Evolutionary conservation across 345 rosid species (phyloP).

Genomic region (Salix viminalis): DNA sequence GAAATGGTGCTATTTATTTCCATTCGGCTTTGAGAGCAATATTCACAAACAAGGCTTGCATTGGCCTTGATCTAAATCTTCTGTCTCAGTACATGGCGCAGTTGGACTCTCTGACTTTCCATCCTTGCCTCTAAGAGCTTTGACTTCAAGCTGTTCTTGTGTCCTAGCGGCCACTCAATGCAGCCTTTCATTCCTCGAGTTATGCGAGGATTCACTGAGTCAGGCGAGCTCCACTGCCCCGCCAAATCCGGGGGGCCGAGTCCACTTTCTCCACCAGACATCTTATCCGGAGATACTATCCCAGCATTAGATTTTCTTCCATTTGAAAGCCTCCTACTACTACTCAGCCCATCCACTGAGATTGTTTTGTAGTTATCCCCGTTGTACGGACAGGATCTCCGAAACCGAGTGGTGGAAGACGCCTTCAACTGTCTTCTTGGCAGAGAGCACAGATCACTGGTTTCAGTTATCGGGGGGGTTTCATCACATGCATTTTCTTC

Average conservation of each 20-base stretch:
- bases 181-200: slow-evolving; percentile 90
- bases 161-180: slow-evolving; percentile 93
- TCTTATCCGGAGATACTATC: slow-evolving; percentile 54
- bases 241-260: slow-evolving; percentile 52
- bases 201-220: slow-evolving; percentile 59
- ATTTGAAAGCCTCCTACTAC: slow-evolving; percentile 55
- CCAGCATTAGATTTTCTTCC: slow-evolving; percentile 65
- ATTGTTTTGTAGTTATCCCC: slow-evolving; percentile 62
- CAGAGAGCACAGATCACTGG: slow-evolving; percentile 55
- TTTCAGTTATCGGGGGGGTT: slow-evolving; percentile 54
- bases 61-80: slow-evolving; percentile 49
- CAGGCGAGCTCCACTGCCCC: slow-evolving; percentile 87
- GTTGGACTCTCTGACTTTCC: slow-evolving; percentile 76
- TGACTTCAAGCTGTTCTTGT: slow-evolving; percentile 82
- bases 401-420: slow-evolving; percentile 70
- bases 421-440: slow-evolving; percentile 50
- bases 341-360: slow-evolving; percentile 59
- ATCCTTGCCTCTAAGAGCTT: slow-evolving; percentile 87
- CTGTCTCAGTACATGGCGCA: slow-evolving; percentile 83
- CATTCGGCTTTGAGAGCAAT: slow-evolving; percentile 13
- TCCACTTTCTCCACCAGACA: slow-evolving; percentile 59
- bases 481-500: slow-evolving; percentile 51
- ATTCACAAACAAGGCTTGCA: slow-evolving; percentile 9
- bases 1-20: background rate
- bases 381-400: slow-evolving; percentile 60